Evolutionary conservation across 768 basidiomycete genomes (phyloP).

Genomic region (Mycena latifolia): DNA sequence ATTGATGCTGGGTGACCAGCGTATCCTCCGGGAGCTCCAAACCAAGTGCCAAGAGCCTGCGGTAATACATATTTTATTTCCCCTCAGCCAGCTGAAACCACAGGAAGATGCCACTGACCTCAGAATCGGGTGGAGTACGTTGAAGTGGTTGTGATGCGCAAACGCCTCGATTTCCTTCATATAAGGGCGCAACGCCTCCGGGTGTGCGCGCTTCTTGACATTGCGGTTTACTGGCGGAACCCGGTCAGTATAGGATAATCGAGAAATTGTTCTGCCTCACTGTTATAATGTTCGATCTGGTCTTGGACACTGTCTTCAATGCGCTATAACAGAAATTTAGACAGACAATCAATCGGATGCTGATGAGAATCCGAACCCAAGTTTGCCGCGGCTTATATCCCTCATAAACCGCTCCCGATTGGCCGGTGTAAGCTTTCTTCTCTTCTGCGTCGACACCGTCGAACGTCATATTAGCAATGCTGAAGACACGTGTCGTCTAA

Average conservation of each 20-base stretch:
- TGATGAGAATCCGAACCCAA: constrained; percentile 50
- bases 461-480: constrained; percentile 61
- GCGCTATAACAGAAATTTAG: constrained; percentile 42
- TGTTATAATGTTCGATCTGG: constrained; percentile 59
- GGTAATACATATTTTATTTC: not conserved
- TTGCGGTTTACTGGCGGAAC: constrained; percentile 47
- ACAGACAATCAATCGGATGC: not conserved
- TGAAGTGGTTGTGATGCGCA: constrained; percentile 50
- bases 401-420: constrained; percentile 60
- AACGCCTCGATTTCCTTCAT: constrained; percentile 52
- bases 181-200: constrained; percentile 51
- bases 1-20: constrained; percentile 54
- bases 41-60: constrained; percentile 58
- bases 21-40: constrained; percentile 61
- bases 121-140: constrained; percentile 51
- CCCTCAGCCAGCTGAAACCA: not conserved
- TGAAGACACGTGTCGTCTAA: constrained; percentile 59
- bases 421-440: constrained; percentile 53
- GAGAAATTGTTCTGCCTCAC: constrained; percentile 39
- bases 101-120: constrained; percentile 38
- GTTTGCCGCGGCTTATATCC: constrained; percentile 66
- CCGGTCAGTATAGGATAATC: not conserved
- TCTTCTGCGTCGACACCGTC: constrained; percentile 54
- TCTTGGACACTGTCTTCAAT: constrained; percentile 57
- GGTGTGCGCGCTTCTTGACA: constrained; percentile 49